These are phyloP conservation scores for Suillus discolor DNA, from an alignment of 768 basidiomycete genomes.

Conservation along the genomic window DNA sequence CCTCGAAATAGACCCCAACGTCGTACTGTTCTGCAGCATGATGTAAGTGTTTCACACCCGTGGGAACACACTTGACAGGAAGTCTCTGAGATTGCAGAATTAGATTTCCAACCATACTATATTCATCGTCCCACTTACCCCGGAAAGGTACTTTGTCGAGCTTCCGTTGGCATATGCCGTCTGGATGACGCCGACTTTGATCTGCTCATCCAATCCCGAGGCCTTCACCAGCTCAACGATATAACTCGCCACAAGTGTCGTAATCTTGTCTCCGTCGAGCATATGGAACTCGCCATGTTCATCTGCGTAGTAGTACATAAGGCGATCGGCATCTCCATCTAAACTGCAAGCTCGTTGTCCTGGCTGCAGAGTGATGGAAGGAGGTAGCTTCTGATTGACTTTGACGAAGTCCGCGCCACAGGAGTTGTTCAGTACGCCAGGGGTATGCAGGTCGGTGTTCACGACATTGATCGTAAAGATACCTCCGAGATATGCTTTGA, in stretches of 20 bases:
- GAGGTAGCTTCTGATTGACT: slow-evolving; percentile 85
- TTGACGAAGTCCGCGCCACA: slow-evolving; percentile 99
- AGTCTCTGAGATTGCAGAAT: slow-evolving; percentile 60
- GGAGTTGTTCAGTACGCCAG: slow-evolving; percentile 77
- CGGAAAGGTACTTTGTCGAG: slow-evolving; percentile 89
- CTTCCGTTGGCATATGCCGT: slow-evolving; percentile 99
- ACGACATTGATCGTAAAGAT: slow-evolving; percentile 65
- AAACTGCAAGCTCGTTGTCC: slow-evolving; percentile 89
- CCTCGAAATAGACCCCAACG: slow-evolving; percentile 99
- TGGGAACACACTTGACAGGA: slow-evolving; percentile 92
- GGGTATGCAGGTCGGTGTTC: slow-evolving; percentile 65
- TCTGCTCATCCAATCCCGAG: slow-evolving; percentile 73
- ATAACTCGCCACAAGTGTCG: slow-evolving; percentile 89
- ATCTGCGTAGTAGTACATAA: slow-evolving; percentile 95
- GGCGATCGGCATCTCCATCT: slow-evolving; percentile 96
- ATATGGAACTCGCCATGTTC: slow-evolving; percentile 78
- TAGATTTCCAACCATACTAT: slow-evolving; percentile 3
- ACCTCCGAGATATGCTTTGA: slow-evolving; percentile 61
- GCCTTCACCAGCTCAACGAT: slow-evolving; percentile 87
- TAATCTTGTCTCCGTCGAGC: slow-evolving; percentile 98
- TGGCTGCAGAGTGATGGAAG: slow-evolving; percentile 67
- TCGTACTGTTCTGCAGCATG: slow-evolving; percentile 94
- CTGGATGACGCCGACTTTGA: slow-evolving; percentile 94
- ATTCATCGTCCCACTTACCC: slow-evolving; percentile 47
- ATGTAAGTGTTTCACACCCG: slow-evolving; percentile 97